phyloP scores from a whole-genome alignment of 2,329 filamentous ascomycete species.

The Penicillium sumatraense region DNA sequence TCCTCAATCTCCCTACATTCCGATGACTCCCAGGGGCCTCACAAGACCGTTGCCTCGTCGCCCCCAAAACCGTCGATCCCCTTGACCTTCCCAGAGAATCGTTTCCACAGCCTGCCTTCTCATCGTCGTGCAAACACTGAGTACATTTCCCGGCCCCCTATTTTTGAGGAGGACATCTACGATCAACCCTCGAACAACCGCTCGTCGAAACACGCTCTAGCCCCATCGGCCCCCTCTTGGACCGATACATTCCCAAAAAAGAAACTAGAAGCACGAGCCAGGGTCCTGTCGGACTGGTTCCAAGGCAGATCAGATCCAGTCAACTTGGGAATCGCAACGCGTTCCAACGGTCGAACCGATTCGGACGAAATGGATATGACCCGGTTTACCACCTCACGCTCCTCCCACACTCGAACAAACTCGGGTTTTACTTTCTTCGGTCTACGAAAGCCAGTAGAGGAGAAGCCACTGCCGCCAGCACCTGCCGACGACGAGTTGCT shows the following conservation, averaged over 20 bases:
- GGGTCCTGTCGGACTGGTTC: slow-evolving; percentile 56
- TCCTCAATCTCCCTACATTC: slow-evolving; percentile 29
- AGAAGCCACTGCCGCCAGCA: slow-evolving; percentile 34
- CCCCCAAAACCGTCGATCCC: slow-evolving; percentile 20
- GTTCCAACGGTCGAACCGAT: slow-evolving; percentile 23
- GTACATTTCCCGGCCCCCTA: slow-evolving; percentile 33
- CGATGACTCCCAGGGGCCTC: slow-evolving; percentile 24
- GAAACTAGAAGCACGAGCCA: slow-evolving; percentile 38
- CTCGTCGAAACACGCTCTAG: slow-evolving; percentile 1
- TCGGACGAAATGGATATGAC: slow-evolving; percentile 19
- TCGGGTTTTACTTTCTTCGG: slow-evolving; percentile 47
- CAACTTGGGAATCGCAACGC: slow-evolving; percentile 44
- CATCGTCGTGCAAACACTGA: slow-evolving; percentile 43
- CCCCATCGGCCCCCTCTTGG: slow-evolving; percentile 18
- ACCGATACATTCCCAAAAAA: slow-evolving; percentile 34
- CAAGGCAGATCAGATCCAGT: slow-evolving; percentile 57
- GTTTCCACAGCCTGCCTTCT: slow-evolving; percentile 23
- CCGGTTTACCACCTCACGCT: slow-evolving; percentile 8
- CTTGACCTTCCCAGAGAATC: slow-evolving; percentile 16
- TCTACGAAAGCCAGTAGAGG: slow-evolving; percentile 38
- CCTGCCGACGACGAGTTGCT: slow-evolving; percentile 58
- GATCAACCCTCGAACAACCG: slow-evolving; percentile 23
- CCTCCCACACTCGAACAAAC: slow-evolving; percentile 21
- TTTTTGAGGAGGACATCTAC: slow-evolving; percentile 32
- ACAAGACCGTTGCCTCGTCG: slow-evolving; percentile 27